Base-by-base conservation (phyloP, 2,329 filamentous ascomycete species). In the Pestalotiopsis fici region DNA sequence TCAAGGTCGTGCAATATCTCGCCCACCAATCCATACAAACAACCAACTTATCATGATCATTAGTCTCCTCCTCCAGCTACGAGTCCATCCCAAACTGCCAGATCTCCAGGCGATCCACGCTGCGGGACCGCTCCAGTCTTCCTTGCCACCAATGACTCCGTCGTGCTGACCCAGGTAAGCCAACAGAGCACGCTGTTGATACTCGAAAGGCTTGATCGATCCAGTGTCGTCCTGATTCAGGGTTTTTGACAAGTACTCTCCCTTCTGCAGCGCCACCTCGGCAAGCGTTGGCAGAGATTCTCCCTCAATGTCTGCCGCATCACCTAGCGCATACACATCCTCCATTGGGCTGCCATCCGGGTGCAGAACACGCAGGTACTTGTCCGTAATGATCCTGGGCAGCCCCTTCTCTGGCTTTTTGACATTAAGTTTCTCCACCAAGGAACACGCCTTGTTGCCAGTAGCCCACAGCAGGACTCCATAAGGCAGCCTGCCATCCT, bases 31-130 rank as follows among this genome's bases (percentile, higher is more conserved):
- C 65, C 70, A 71, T 25, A 78, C 78, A 57, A 79, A 68, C 0
- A 72, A 28, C 78, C 77, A 79, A 39, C 75, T 77, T 23, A 79
- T 69, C 11, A 73, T 67, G 31, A 79, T 79, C 74, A 77, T 76
- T 7, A 76, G 60, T 64, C 70, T 73, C 64, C 70, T 72, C 47
- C 75, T 71, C 78, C 74, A 78, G 69, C 72, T 78, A 68, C 75
- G 74, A 55, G 73, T 76, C 78, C 77, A 80, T 64, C 72, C 77
- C 68, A 78, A 71, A 67, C 74, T 78, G 1, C 79, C 79, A 59
- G 75, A 77, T 60, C 81, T 73, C 82, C 81, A 83, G 0, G 81
- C 81, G 47, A 83, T 43, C 82, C 81, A 83, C 3, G 82, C 82
- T 25, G 73, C 72, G 9, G 75, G 68, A 0, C 81, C 81, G 7